Base-by-base conservation (phyloP, 306 rosid genomes). In the Citrullus mucosospermus region DNA sequence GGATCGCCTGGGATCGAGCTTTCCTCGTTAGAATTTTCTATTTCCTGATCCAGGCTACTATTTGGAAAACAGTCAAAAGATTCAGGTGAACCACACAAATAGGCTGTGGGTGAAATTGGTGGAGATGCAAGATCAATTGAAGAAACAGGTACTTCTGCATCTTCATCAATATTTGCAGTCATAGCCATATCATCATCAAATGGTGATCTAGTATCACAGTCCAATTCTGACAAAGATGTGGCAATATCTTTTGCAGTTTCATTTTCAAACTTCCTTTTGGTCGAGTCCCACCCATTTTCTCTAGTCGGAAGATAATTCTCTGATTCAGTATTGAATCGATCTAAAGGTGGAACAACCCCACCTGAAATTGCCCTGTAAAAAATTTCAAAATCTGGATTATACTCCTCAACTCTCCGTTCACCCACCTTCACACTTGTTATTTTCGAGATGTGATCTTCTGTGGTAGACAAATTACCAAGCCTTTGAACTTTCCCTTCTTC, bases 341-440 rank as follows among this genome's bases (percentile, higher is more conserved):
- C 74, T 68, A 91, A 86, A 4, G 97, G 96, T 16, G 97, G 97
- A 87, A 92, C 97, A 83, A 92, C 96, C 75, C 96, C 97, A 55
- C 96, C 97, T 43, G 91, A 88, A 81, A 91, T 89, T 4, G 97
- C 98, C 89, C 88, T 89, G n/a, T 77, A 86, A 63, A 92, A 92
- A 56, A 92, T 88, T 62, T 86, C 97, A 77, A 87, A 95, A 80
- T 95, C 98, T 81, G 87, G 78, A 84, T 95, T 85, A 80, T 92
- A 95, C 3, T 88, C 91, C 78, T 79, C 88, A 43, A 93, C 93
- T 70, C 82, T 89, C 84, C 91, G 83, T 32, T 79, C 87, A 71
- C 86, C 69, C 56, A 84, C 79, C 77, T 80, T 81, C 80, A 51
- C 41, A 71, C 34, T 25, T 28, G 30, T 70, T 12, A 25, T 46